Evolutionary conservation across 2,329 filamentous ascomycete genomes (phyloP), one percentile per base, ranked within the genome.

Genomic region (Sordariomycetes sp.): DNA sequence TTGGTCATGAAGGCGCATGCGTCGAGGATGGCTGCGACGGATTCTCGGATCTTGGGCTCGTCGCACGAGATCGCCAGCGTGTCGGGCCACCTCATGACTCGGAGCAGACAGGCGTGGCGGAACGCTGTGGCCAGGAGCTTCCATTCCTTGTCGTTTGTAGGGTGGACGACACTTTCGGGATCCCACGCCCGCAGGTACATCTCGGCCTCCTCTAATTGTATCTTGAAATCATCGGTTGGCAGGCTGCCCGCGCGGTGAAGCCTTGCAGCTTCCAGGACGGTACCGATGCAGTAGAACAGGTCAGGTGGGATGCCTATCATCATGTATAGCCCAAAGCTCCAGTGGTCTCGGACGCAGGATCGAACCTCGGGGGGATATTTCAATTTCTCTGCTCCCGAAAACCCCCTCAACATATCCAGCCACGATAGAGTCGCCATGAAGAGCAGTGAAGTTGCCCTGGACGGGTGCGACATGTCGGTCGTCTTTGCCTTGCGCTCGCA

Each of bases 351-450:
- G 3, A 54, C 47, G 16, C 42, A 46, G n/a, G 37, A 30, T 9
- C 48, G 47, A 3, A 53, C 46, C 2, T 41, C 38, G 3, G 39
- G 38, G 0, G 47, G 40, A n/a, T 51, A 51, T 4, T 46, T 39
- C 6, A 53, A 44, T 20, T 54, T 53, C 28, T 53, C 49, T 1
- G 50, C 45, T 4, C 50, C 50, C n/a, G 47, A 51, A 33, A 53
- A 48, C 0, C 50, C 50, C 18, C 48, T 42, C 5, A 53, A 25
- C 33, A 54, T 42, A 6, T 53, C 50, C 8, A 53, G 10, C 49
- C 49, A 52, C 6, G 49, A 36, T 4, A 52, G 18, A 0, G 48
- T 41, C 1, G 49, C 47, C 8, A 52, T 15, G 4, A 52, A 42
- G 12, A 51, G 52, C 32, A 43, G 10, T 12, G 16, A 41, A 23